These are phyloP conservation scores for Aquilaria sinensis DNA, from an alignment of 345 rosid genomes.

Conservation along the genomic window DNA sequence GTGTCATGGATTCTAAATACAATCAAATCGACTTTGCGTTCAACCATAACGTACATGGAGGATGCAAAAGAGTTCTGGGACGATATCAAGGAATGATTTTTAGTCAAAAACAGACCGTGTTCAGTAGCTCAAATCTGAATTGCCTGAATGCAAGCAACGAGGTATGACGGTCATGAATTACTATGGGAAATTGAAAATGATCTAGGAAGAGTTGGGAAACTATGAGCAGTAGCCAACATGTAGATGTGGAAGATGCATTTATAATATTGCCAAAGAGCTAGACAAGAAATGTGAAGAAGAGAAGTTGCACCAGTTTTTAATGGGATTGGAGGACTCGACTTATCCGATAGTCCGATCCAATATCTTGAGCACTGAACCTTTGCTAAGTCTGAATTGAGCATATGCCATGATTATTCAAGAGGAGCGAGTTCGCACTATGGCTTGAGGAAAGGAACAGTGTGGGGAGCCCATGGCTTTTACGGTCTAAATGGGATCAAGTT, in stretches of 20 bases:
- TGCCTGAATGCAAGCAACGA: too few species aligned
- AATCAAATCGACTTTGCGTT: too few species aligned
- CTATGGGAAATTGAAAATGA: too few species aligned
- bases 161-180: too few species aligned
- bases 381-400: not conserved
- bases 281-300: not conserved
- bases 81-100: too few species aligned
- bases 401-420: not conserved
- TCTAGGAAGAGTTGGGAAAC: too few species aligned
- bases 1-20: too few species aligned
- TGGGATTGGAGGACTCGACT: not conserved
- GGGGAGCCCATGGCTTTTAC: not conserved
- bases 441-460: not conserved
- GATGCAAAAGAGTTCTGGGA: too few species aligned
- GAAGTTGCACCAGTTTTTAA: not conserved
- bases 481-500: not conserved
- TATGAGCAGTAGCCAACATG: not conserved
- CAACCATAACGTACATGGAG: too few species aligned
- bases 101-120: too few species aligned
- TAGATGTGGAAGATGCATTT: not conserved
- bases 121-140: too few species aligned
- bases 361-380: not conserved
- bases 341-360: not conserved
- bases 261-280: not conserved
- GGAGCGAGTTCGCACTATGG: not conserved